A percentile compares a stretch with the other conserved stretches of the same genome.
These are phyloP conservation scores for Fragaria iinumae DNA, from an alignment of 306 rosid genomes.

Conservation along the genomic window DNA sequence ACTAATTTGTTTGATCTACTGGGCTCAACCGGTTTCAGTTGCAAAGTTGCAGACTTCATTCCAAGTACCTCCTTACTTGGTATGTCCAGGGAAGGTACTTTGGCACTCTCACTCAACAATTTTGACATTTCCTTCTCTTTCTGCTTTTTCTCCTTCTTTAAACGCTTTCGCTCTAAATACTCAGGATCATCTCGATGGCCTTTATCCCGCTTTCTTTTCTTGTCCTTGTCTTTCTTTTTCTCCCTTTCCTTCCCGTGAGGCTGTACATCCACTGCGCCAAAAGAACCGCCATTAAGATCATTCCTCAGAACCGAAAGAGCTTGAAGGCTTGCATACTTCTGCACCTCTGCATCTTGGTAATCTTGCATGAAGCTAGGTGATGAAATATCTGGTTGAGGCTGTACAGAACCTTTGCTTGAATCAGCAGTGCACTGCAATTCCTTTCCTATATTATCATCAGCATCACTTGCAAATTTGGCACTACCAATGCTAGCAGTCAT, in stretches of 20 bases:
- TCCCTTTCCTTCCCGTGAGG: conserved; percentile 50
- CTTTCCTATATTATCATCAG: conserved; percentile 62
- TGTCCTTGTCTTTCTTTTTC: conserved; percentile 61
- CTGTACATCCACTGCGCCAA: conserved; percentile 35
- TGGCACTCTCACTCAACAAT: conserved; percentile 31
- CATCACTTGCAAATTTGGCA: conserved; percentile 66
- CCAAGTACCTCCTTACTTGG: conserved; percentile 44
- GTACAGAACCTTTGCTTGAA: conserved; percentile 61
- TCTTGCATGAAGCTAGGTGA: conserved; percentile 81
- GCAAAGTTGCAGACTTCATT: conserved; percentile 28
- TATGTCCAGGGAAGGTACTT: conserved; percentile 32
- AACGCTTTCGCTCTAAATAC: conserved; percentile 73
- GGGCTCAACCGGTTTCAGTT: conserved; percentile 50
- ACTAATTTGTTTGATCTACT: conserved; percentile 48
- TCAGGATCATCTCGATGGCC: conserved; percentile 61
- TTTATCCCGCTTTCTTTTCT: conserved; percentile 74
- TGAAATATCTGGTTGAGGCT: conserved; percentile 51
- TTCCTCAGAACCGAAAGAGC: conserved; percentile 55
- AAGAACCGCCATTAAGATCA: conserved; percentile 45
- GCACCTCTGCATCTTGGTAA: conserved; percentile 65
- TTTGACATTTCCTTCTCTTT: conserved; percentile 74
- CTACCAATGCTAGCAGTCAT: conserved; percentile 97
- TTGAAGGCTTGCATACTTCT: conserved; percentile 76
- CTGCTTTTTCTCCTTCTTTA: conserved; percentile 78
- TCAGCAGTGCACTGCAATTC: conserved; percentile 93